phyloP scores from a whole-genome alignment of 2,329 filamentous ascomycete genomes.

The Claviceps monticola region DNA sequence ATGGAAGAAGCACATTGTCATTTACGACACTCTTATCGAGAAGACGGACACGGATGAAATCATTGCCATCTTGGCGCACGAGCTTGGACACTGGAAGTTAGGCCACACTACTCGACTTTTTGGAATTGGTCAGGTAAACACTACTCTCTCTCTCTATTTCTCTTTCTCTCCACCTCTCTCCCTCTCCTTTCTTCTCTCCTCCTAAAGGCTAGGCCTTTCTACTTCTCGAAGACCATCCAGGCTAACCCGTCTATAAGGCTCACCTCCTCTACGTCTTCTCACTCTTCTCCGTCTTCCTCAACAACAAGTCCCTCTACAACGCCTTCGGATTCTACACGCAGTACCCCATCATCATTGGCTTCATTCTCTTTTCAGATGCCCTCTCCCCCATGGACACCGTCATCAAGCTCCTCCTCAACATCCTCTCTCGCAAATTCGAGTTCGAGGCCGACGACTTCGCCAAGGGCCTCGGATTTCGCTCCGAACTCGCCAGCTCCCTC shows the following conservation, averaged over 20 bases:
- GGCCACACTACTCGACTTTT: slow-evolving; percentile 90
- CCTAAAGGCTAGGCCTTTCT: neutral
- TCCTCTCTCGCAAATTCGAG: slow-evolving; percentile 86
- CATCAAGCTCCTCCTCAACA: slow-evolving; percentile 90
- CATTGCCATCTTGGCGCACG: slow-evolving; percentile 85
- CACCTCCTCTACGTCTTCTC: slow-evolving; percentile 96
- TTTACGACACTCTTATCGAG: slow-evolving; percentile 94
- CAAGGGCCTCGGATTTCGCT: slow-evolving; percentile 65
- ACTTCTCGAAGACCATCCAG: neutral
- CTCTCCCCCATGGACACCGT: slow-evolving; percentile 87
- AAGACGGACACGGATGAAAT: slow-evolving; percentile 89
- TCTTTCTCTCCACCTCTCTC: neutral
- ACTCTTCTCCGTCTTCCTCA: slow-evolving; percentile 93
- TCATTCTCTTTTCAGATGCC: slow-evolving; percentile 96
- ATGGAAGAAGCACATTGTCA: slow-evolving; percentile 99
- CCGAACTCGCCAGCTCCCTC: slow-evolving; percentile 71
- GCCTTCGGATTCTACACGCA: slow-evolving; percentile 79
- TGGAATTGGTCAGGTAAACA: slow-evolving; percentile 61
- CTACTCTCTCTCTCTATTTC: neutral
- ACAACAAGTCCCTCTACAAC: slow-evolving; percentile 81
- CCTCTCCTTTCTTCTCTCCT: neutral
- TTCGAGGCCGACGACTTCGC: slow-evolving; percentile 94
- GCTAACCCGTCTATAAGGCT: slow-evolving; percentile 34
- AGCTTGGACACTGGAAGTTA: slow-evolving; percentile 93
- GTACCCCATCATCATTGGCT: slow-evolving; percentile 89